A percentile compares a stretch with the other conserved stretches of the same genome.
Conservation (phyloP, 495 filamentous ascomycete genomes). For the Tetracladium setigerum region DNA sequence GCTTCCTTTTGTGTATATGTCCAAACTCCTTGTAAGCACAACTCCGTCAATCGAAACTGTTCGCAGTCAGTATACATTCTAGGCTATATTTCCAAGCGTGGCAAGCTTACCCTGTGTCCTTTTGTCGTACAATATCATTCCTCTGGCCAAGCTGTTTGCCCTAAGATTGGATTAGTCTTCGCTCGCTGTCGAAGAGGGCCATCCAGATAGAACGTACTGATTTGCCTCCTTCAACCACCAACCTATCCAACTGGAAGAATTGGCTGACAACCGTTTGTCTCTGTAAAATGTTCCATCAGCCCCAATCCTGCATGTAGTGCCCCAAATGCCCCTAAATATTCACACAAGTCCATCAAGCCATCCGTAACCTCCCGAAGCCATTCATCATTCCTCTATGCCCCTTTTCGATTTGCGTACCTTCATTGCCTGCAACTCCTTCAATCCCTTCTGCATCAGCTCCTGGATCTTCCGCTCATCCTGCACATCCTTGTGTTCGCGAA, state of each 20-base stretch:
- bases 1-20: too few species aligned
- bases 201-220: conserved; percentile 8
- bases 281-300: conserved; percentile 39
- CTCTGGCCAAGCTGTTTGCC: conserved; percentile 67
- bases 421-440: conserved; percentile 81
- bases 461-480: conserved; percentile 71
- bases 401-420: conserved; percentile 57
- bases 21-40: too few species aligned
- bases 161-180: conserved; percentile 28
- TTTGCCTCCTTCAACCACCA: conserved; percentile 89
- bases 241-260: conserved; percentile 84
- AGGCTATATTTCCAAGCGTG: not conserved
- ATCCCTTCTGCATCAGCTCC: conserved; percentile 79
- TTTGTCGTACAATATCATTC: conserved; percentile 68
- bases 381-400: not conserved
- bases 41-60: too few species aligned
- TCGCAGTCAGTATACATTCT: not conserved
- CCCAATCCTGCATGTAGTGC: not conserved
- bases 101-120: conserved; percentile 66
- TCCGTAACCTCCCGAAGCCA: conserved; percentile 5
- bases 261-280: conserved; percentile 92
- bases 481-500: conserved; percentile 65
- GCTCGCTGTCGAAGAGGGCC: not conserved
- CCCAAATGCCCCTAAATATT: not conserved
- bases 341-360: not conserved